phyloP scores from a whole-genome alignment of 2,329 filamentous ascomycete genomes.

The Aspergillus proliferans region DNA sequence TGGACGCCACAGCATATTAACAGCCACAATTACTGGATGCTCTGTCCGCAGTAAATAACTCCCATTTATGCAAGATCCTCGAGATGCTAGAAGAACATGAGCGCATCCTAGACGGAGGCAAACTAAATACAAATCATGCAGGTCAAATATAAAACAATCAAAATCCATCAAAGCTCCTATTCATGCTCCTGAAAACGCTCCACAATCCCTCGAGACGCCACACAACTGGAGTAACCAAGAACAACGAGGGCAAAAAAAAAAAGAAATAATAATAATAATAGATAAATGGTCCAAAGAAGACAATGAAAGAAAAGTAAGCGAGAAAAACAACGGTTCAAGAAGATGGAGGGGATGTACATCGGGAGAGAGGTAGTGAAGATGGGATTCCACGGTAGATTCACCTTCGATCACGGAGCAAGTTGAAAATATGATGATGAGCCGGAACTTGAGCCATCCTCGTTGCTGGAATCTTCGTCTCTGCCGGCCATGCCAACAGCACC shows the following conservation, averaged over 20 bases:
- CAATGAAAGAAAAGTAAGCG: slow-evolving; percentile 2
- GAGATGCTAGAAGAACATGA: not conserved
- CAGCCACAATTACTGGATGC: no score
- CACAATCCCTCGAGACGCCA: slow-evolving; percentile 21
- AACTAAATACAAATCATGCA: not conserved
- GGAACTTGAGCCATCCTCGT: slow-evolving; percentile 17
- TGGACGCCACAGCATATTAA: no score
- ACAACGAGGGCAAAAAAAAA: slow-evolving; percentile 3
- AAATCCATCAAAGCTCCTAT: slow-evolving; percentile 17
- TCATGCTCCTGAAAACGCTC: slow-evolving; percentile 21
- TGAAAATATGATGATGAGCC: slow-evolving; percentile 25
- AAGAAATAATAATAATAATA: slow-evolving; percentile 2
- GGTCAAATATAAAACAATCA: not conserved
- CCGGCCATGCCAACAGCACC: slow-evolving; percentile 19
- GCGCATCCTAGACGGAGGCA: not conserved
- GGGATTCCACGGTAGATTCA: slow-evolving; percentile 1
- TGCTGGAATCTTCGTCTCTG: slow-evolving; percentile 11
- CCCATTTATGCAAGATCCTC: not conserved
- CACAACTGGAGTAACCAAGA: slow-evolving; percentile 3
- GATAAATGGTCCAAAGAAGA: slow-evolving; percentile 6
- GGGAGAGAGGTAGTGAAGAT: slow-evolving; percentile 5
- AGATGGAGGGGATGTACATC: not conserved
- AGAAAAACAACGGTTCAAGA: not conserved
- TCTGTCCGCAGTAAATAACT: no score
- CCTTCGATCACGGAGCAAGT: slow-evolving; percentile 7